Conservation (phyloP, 2,329 filamentous ascomycete species). For the Mycosphaerella sp. region DNA sequence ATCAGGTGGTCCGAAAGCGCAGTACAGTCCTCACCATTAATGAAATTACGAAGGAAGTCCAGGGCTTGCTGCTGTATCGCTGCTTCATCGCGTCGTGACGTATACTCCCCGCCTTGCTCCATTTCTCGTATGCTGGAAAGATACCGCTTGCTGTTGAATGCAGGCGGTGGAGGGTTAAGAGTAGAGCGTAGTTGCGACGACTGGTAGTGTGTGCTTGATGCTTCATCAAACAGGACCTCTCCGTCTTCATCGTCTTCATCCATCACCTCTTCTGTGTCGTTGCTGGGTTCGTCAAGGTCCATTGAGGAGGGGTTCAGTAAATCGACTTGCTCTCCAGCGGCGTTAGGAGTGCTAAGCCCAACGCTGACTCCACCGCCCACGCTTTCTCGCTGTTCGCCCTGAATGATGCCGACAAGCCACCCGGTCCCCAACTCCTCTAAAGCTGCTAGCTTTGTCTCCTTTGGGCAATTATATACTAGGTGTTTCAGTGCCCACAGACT, state of each 20-base stretch:
- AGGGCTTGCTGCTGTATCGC: conserved; percentile 87
- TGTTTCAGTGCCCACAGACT: conserved; percentile 94
- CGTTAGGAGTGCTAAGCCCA: conserved; percentile 46
- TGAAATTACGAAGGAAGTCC: conserved; percentile 83
- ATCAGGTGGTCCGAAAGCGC: conserved; percentile 84
- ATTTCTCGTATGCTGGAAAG: conserved; percentile 29
- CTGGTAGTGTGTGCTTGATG: conserved; percentile 34
- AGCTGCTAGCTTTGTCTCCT: conserved; percentile 68
- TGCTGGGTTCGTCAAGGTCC: conserved; percentile 30
- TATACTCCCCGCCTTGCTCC: conserved; percentile 60
- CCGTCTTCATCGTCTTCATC: conserved; percentile 38
- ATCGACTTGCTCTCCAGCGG: conserved; percentile 55
- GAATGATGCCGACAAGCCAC: conserved; percentile 76
- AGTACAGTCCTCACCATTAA: conserved; percentile 56
- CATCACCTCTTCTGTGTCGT: conserved; percentile 27
- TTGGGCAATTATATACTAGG: conserved; percentile 65
- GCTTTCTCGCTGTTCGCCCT: conserved; percentile 45
- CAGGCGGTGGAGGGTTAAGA: conserved; percentile 21
- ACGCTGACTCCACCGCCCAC: conserved; percentile 44
- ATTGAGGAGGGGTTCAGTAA: conserved; percentile 48
- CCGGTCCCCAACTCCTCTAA: conserved; percentile 69
- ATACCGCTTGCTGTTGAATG: conserved; percentile 29
- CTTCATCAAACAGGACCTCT: conserved; percentile 41
- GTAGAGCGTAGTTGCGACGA: conserved; percentile 34
- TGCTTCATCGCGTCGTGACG: conserved; percentile 69